Conservation (phyloP, 345 rosid genomes). For the Cardamine chenopodiifolia region DNA sequence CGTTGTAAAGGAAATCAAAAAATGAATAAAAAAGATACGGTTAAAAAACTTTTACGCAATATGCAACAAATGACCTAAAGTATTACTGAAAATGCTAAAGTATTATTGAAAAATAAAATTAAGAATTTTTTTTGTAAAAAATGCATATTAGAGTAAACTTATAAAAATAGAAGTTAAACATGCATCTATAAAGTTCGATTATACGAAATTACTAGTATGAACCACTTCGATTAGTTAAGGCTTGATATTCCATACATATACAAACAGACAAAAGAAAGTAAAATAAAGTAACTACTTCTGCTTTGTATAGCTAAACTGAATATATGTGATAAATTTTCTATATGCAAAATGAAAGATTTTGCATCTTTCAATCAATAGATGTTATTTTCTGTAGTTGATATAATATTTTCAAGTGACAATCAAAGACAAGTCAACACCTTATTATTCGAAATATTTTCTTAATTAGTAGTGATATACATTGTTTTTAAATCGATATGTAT, state of each 20-base stretch:
- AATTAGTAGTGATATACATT: too few relatives aligned
- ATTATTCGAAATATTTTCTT: too few relatives aligned
- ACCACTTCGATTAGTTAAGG: background rate
- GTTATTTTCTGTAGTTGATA: background rate
- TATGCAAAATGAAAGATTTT: background rate
- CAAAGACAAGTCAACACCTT: too few relatives aligned
- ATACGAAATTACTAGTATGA: conserved; percentile 3
- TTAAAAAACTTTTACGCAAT: too few relatives aligned
- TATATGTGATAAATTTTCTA: background rate
- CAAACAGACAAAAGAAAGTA: background rate
- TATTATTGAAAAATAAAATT: too few relatives aligned
- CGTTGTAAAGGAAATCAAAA: too few relatives aligned
- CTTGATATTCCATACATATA: background rate
- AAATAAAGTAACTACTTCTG: background rate
- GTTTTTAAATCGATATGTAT: too few relatives aligned
- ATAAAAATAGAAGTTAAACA: too few relatives aligned
- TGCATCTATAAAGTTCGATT: too few relatives aligned
- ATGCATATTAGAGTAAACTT: background rate
- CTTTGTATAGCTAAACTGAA: background rate
- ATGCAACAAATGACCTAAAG: background rate
- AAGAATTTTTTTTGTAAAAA: background rate
- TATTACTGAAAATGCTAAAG: too few relatives aligned
- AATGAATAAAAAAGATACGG: too few relatives aligned
- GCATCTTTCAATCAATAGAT: background rate
- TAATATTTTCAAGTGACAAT: background rate